Base-by-base conservation (phyloP, 495 filamentous ascomycete species). In the Penicillium diatomitis region DNA sequence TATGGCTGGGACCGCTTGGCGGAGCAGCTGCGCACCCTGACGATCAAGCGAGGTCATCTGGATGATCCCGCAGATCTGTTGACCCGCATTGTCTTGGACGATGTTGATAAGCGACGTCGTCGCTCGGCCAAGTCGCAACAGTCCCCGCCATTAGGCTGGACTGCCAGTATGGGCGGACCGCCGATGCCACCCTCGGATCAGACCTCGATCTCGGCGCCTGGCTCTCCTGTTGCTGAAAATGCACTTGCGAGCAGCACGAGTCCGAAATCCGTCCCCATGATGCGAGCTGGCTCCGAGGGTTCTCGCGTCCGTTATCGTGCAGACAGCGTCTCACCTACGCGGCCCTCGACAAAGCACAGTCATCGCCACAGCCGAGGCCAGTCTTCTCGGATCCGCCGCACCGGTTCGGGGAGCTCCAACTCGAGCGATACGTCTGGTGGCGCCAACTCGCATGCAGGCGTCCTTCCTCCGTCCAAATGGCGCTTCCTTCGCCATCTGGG, bases 1-100 rank as follows among this genome's bases (percentile, higher is more conserved):
- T 95, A 87, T 64, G 92, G 92, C 38, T 98, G 92, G 92, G 92
- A 97, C 66, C 79, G 84, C 49, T 61, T 96, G 49, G 85, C 92
- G 0, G 92, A 98, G 61, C 88, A 95, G 67, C 75, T 97, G 41
- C 80, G 89, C 47, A 91, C 87, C 49, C 72, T 98, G 51, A 87
- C 85, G n/a, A 74, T 98, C 53, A 96, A 89, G 68, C 80, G 88
- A 54, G 89, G 86, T 29, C 78, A 82, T 53, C 71, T 97, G 34
- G 90, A 96, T 53, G 91, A 98, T 60, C 90, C 88, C 6, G 81
- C 83, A 4, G 92, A 98, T 62, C 73, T 97, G 38, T 70, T 98
- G 48, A 86, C 90, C 44, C 81, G 91, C 46, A 91, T 98, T 55
- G 92, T 98, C 27, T 67, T 97, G 51, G 92, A 98, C 60, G 92